Percentiles rank a stretch among this genome's conserved stretches.
Evolutionary conservation across 768 basidiomycete species (phyloP).

Genomic region (Cubamyces sp.): DNA sequence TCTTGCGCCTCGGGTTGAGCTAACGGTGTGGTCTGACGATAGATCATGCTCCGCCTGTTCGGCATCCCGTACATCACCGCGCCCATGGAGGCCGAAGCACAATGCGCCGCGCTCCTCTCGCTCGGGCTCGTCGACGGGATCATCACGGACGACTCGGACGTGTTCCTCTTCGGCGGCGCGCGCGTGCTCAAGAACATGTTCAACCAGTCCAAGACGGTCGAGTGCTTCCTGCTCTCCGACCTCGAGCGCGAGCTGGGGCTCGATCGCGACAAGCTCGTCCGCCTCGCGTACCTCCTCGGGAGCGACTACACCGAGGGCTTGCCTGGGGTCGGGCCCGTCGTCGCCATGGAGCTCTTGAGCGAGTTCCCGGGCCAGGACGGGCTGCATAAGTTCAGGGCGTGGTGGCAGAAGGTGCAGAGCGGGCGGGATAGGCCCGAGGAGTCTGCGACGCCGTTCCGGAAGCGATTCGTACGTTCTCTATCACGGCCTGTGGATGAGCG

Average conservation of each 20-base stretch:
- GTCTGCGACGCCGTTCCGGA: slow-evolving; percentile 75
- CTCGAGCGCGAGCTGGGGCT: slow-evolving; percentile 86
- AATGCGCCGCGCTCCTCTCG: slow-evolving; percentile 89
- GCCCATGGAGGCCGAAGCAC: slow-evolving; percentile 99
- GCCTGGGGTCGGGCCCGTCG: slow-evolving; percentile 90
- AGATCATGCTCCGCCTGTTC: slow-evolving; percentile 91
- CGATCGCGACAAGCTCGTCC: slow-evolving; percentile 82
- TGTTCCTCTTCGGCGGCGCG: slow-evolving; percentile 94
- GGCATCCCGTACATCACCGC: slow-evolving; percentile 99
- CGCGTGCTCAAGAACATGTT: slow-evolving; percentile 99
- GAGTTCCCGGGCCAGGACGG: slow-evolving; percentile 91
- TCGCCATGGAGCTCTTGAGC: slow-evolving; percentile 92
- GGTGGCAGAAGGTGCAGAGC: slow-evolving; percentile 93
- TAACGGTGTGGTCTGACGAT: not conserved
- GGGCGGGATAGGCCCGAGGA: slow-evolving; percentile 84
- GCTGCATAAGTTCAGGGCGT: slow-evolving; percentile 84
- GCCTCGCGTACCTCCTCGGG: slow-evolving; percentile 91
- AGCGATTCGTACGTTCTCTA: slow-evolving; percentile 70
- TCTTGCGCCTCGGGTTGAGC: not conserved
- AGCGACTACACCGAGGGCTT: slow-evolving; percentile 97
- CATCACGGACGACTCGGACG: slow-evolving; percentile 98
- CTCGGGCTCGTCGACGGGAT: slow-evolving; percentile 93
- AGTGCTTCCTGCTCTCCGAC: slow-evolving; percentile 88
- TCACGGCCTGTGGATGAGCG: not conserved
- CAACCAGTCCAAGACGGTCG: slow-evolving; percentile 98